Base-by-base conservation (phyloP, 768 basidiomycete genomes). In the Kwoniella pini region DNA sequence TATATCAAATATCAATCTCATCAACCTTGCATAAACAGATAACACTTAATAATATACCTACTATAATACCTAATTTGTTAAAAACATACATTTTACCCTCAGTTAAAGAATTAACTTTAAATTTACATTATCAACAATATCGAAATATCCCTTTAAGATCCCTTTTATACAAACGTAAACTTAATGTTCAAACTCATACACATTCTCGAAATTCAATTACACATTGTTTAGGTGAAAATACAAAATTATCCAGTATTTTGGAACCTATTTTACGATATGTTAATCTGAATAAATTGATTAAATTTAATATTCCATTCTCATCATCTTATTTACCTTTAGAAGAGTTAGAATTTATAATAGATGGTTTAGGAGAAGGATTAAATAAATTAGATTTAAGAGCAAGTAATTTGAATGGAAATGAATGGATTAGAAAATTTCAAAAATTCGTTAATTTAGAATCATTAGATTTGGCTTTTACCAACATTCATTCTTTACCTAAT, bases 381-480 rank as follows among this genome's bases (percentile, higher is more conserved):
- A 63, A 48, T 3, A 27, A 21, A 56, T 61, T 74, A 3, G 67
- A 71, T 53, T 27, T 74, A 49, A 54, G 65, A 27, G 72, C 69
- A 1, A 55, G 57, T 21, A 60, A 55, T 11, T 36, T 73, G 1
- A 42, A 28, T 13, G 71, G 69, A 0, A 4, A 21, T 4, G 42
- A 39, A 7, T 71, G 65, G 64, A 28, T 66, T 4, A 50, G 62
- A 1, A 58, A 55, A 43, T 21, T 42, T 17, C 3, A 12, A 27
- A 2, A 21, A n/a, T 26, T 49, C 21, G 15, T 6, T 12, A 40
- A 42, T 17, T 27, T 58, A 11, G 22, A 31, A 42, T 53, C 63
- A 10, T 50, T 74, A 4, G 65, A 74, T 57, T 40, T 71, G 24
- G 63, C 69, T 1, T 74, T 69, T 36, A 74, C 72, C 3, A 33